These are phyloP conservation scores for Phytophthora pisi DNA, from an alignment of 352 stramenopile species.

Conservation along the genomic window DNA sequence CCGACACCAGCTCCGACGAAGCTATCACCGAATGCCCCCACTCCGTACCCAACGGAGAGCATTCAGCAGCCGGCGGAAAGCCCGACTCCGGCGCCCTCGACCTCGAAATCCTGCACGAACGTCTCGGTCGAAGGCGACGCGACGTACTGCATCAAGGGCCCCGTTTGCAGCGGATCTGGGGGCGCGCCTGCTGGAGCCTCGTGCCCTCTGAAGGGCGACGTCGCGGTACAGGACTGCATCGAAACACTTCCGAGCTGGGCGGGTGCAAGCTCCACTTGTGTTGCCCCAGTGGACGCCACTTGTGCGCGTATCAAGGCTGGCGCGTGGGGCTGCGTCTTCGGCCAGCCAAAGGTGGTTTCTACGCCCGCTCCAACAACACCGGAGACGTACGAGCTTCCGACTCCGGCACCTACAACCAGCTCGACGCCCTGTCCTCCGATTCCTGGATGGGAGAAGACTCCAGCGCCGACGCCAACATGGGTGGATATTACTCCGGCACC, in stretches of 20 bases:
- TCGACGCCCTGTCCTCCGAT: constrained; percentile 7
- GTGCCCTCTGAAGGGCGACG: constrained; percentile 60
- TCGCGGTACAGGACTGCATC: constrained; percentile 56
- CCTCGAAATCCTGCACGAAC: constrained; percentile 37
- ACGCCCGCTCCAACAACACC: constrained; percentile 30
- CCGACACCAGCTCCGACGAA: constrained; percentile 1
- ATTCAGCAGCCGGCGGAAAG: neutral
- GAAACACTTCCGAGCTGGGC: constrained; percentile 53
- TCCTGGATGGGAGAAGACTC: constrained; percentile 15
- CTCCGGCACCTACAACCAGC: neutral
- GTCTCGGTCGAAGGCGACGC: constrained; percentile 65
- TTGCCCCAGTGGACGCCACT: constrained; percentile 48
- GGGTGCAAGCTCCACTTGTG: constrained; percentile 40
- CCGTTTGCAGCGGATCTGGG: constrained; percentile 56
- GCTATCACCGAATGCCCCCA: neutral
- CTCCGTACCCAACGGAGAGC: neutral
- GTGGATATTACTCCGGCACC: constrained; percentile 14
- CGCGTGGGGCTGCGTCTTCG: constrained; percentile 60
- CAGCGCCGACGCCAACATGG: constrained; percentile 10
- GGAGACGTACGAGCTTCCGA: constrained; percentile 14
- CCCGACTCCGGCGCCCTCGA: constrained; percentile 8
- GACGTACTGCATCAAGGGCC: constrained; percentile 65
- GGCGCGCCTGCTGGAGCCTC: constrained; percentile 35
- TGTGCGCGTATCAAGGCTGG: constrained; percentile 58
- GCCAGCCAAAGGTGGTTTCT: constrained; percentile 10